These are phyloP conservation scores for Cocos nucifera DNA, from an alignment of 176 grass and related monocot genomes.

Conservation along the genomic window DNA sequence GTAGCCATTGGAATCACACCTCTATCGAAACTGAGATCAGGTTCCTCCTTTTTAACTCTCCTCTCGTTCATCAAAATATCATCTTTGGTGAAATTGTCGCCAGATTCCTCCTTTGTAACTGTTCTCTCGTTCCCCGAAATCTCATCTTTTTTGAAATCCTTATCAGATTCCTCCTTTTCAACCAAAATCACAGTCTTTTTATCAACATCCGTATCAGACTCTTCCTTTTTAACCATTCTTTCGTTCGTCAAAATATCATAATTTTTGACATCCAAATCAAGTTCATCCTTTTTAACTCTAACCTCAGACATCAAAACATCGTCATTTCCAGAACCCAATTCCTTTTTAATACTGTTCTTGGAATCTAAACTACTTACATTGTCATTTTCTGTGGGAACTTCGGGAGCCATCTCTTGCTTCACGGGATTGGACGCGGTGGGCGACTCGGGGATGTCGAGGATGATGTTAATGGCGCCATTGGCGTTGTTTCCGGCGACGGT, in stretches of 20 bases:
- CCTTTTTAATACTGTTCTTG: not conserved
- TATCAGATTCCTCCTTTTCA: too few relatives aligned
- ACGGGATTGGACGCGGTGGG: not conserved
- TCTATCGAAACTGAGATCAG: not conserved
- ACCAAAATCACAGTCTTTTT: too few relatives aligned
- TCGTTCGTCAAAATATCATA: not conserved
- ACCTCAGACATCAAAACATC: not conserved
- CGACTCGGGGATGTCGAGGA: constrained; percentile 30
- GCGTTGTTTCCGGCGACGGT: constrained; percentile 40
- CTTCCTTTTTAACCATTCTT: constrained; percentile 11
- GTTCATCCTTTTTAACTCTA: constrained; percentile 6
- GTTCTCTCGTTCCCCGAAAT: constrained; percentile 4
- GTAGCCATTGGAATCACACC: not conserved
- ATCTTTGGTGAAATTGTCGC: not conserved
- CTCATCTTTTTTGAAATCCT: constrained; percentile 9
- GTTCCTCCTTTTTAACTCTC: not conserved
- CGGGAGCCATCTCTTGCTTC: constrained; percentile 8
- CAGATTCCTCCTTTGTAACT: constrained; percentile 15
- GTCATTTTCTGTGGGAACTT: constrained; percentile 3
- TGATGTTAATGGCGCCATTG: constrained; percentile 53
- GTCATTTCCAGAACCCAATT: not conserved
- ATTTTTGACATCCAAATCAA: not conserved
- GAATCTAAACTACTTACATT: not conserved
- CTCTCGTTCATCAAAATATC: not conserved
- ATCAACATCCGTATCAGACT: not conserved